Conservation (phyloP, 2,329 filamentous ascomycete species). For the Ascosphaera apis region DNA sequence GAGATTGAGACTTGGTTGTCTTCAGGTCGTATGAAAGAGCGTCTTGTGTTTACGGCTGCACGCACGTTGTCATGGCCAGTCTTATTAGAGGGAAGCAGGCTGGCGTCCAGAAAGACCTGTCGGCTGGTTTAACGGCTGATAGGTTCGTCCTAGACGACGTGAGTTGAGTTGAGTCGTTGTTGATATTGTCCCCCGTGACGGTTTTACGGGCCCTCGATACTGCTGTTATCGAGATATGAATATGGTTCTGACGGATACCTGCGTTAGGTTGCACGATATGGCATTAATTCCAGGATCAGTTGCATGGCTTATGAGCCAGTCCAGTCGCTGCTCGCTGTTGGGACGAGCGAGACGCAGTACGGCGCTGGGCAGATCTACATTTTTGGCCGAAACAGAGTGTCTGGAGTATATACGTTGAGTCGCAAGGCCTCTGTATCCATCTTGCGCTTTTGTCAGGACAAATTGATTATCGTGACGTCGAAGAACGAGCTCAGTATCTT, state of each 20-base stretch:
- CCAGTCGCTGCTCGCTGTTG: constrained; percentile 79
- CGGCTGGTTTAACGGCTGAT: constrained; percentile 52
- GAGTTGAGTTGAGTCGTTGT: too few species aligned
- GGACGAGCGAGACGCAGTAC: constrained; percentile 69
- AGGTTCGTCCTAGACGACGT: constrained; percentile 67
- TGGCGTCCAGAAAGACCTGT: constrained; percentile 79
- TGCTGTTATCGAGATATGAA: too few species aligned
- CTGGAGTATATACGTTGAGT: constrained; percentile 47
- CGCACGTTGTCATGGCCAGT: constrained; percentile 67
- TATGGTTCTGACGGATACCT: too few species aligned
- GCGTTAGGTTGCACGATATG: constrained; percentile 44
- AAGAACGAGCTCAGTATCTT: constrained; percentile 72
- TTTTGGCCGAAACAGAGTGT: constrained; percentile 60
- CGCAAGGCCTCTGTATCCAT: constrained; percentile 51
- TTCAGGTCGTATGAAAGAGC: background rate
- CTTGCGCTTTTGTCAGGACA: constrained; percentile 68
- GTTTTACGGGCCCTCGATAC: too few species aligned
- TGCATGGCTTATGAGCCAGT: constrained; percentile 79
- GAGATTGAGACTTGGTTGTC: too few species aligned
- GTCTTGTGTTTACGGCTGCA: too few species aligned
- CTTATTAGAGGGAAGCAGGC: constrained; percentile 84
- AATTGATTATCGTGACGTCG: constrained; percentile 61
- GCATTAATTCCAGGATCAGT: constrained; percentile 54
- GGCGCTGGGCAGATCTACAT: constrained; percentile 75
- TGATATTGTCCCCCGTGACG: too few species aligned